Evolutionary conservation across 768 basidiomycete genomes (phyloP).

Genomic region (Russula sp.): DNA sequence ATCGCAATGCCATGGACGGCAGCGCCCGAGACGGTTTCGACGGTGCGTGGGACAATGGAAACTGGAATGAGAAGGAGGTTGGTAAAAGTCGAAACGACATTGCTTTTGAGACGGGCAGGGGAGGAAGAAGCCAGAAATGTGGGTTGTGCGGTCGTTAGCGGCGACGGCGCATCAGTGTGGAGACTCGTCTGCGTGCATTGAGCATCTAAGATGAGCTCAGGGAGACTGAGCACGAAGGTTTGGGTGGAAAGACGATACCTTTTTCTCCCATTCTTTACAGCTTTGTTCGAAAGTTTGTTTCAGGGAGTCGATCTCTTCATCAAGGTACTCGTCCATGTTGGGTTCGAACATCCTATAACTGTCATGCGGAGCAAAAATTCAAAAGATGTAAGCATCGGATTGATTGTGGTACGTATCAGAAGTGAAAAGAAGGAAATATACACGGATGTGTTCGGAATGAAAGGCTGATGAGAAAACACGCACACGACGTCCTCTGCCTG

Average conservation of each 20-base stretch:
- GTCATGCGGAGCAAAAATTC: conserved; percentile 6
- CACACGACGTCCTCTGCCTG: conserved; percentile 81
- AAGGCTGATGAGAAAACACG: conserved; percentile 26
- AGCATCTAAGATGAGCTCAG: conserved; percentile 48
- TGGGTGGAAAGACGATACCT: conserved; percentile 44
- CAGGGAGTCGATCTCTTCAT: conserved; percentile 82
- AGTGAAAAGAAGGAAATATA: background rate
- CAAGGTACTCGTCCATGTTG: conserved; percentile 97
- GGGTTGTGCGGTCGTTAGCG: conserved; percentile 9
- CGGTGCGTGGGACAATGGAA: conserved; percentile 85
- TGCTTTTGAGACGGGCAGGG: conserved; percentile 87
- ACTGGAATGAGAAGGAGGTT: conserved; percentile 87
- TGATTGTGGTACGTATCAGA: conserved; percentile 7
- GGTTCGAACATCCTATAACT: conserved; percentile 94
- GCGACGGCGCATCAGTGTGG: conserved; percentile 5
- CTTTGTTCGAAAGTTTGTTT: conserved; percentile 67
- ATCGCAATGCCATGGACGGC: conserved; percentile 82
- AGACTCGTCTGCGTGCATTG: conserved; percentile 28
- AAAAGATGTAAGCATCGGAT: background rate
- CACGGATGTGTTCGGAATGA: background rate
- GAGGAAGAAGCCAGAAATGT: conserved; percentile 30
- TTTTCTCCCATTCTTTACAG: conserved; percentile 73
- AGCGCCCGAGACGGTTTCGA: conserved; percentile 57
- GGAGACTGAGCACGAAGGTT: conserved; percentile 41
- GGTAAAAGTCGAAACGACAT: conserved; percentile 87